phyloP scores from a whole-genome alignment of 345 rosid genomes.

The Aurinia saxatilis region DNA sequence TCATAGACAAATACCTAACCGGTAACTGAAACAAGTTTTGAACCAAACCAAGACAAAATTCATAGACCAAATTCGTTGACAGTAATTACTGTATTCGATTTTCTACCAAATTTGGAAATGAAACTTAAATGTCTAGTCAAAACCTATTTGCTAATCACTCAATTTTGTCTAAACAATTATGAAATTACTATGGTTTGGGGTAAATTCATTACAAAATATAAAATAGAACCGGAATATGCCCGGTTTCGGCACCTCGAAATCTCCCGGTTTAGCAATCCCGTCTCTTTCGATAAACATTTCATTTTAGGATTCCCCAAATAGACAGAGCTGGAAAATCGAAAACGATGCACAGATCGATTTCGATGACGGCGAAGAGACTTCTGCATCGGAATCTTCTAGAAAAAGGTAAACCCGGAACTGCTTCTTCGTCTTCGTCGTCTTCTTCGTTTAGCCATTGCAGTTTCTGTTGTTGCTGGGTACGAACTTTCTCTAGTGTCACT shows the following conservation, averaged over 20 bases:
- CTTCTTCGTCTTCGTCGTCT: neutral
- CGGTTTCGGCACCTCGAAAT: neutral
- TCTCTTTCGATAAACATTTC: neutral
- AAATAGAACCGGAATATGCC: neutral
- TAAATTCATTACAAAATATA: no score
- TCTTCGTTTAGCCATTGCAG: conserved; percentile 12
- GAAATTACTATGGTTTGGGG: no score
- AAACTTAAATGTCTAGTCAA: neutral
- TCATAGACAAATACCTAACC: neutral
- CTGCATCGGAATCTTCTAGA: conserved; percentile 16
- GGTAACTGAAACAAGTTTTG: neutral
- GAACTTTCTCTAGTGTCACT: neutral
- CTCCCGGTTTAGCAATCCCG: neutral
- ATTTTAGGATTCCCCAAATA: neutral
- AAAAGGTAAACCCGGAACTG: neutral
- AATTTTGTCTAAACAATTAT: neutral
- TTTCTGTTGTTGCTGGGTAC: conserved; percentile 6
- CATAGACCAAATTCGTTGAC: neutral
- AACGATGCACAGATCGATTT: conserved; percentile 15
- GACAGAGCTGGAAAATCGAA: neutral
- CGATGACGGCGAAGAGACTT: conserved; percentile 18
- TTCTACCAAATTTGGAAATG: neutral
- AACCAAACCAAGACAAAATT: neutral
- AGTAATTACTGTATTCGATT: neutral
- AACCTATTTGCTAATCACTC: neutral